These are phyloP conservation scores for Taphrina wiesneri DNA, from an alignment of 1,139 yeast genomes.

Conservation along the genomic window DNA sequence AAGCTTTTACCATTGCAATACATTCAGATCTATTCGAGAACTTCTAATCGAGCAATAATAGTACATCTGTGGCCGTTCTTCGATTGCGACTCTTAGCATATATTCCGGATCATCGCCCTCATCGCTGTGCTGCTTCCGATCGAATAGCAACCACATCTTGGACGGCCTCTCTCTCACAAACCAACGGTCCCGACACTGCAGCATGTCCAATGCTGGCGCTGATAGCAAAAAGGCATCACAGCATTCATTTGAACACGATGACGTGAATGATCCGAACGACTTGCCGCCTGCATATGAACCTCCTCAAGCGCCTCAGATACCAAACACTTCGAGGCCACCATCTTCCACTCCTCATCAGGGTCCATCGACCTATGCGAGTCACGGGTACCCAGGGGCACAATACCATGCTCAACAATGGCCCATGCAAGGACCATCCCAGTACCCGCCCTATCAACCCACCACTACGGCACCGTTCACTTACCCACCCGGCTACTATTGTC, in stretches of 20 bases:
- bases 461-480: conserved; percentile 19
- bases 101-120: no score
- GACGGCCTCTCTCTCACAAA: neutral
- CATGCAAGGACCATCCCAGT: neutral
- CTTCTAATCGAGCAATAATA: no score
- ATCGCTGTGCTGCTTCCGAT: no score
- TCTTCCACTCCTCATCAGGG: neutral
- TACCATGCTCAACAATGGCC: neutral
- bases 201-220: neutral
- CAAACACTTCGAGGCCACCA: conserved; percentile 11
- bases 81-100: no score
- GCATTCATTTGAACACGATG: conserved; percentile 6
- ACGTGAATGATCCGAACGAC: neutral
- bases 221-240: neutral
- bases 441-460: neutral
- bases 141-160: neutral
- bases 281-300: conserved; percentile 32
- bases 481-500: conserved; percentile 37
- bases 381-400: conserved; percentile 9
- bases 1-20: no score
- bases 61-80: no score
- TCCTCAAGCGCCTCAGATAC: neutral
- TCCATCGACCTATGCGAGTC: conserved; percentile 3
- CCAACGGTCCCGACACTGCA: no score
- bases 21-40: no score